Evolutionary conservation across 2,329 filamentous ascomycete genomes (phyloP).

Genomic region (Cadophora malorum): DNA sequence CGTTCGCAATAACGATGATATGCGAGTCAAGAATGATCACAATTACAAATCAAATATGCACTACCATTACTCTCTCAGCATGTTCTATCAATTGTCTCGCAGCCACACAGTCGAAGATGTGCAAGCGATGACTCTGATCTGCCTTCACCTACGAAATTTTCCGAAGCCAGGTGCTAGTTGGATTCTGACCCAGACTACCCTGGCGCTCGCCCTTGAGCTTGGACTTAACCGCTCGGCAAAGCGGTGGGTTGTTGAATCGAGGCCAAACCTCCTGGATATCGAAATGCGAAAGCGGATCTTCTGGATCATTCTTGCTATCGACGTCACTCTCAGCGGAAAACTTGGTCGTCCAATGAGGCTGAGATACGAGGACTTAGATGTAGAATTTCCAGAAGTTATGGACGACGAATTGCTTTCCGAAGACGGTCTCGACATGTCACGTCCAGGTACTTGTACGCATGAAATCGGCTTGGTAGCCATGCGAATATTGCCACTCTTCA

Average conservation of each 20-base stretch:
- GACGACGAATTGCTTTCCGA: constrained; percentile 74
- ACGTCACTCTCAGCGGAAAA: constrained; percentile 74
- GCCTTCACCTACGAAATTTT: constrained; percentile 75
- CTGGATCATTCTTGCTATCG: constrained; percentile 73
- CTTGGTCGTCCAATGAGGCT: constrained; percentile 80
- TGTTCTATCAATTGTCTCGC: constrained; percentile 68
- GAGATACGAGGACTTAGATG: constrained; percentile 76
- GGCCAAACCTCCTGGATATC: constrained; percentile 64
- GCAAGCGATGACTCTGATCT: constrained; percentile 76
- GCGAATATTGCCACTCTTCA: constrained; percentile 68
- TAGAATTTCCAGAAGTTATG: constrained; percentile 75
- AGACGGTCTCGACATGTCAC: constrained; percentile 63
- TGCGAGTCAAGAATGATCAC: constrained; percentile 59
- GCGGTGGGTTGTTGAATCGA: constrained; percentile 55
- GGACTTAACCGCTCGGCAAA: constrained; percentile 76
- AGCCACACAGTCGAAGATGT: constrained; percentile 70
- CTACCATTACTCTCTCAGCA: constrained; percentile 76
- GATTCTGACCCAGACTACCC: constrained; percentile 68
- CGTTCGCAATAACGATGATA: constrained; percentile 67
- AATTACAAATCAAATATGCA: constrained; percentile 75
- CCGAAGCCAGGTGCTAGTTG: constrained; percentile 80
- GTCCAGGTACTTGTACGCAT: constrained; percentile 67
- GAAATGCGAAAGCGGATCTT: constrained; percentile 82
- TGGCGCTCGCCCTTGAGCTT: constrained; percentile 75
- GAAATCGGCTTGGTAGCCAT: constrained; percentile 70